Percentiles rank a stretch among this genome's conserved stretches.
phyloP scores from a whole-genome alignment of 176 grass and related monocot species.

The Ensete ventricosum region DNA sequence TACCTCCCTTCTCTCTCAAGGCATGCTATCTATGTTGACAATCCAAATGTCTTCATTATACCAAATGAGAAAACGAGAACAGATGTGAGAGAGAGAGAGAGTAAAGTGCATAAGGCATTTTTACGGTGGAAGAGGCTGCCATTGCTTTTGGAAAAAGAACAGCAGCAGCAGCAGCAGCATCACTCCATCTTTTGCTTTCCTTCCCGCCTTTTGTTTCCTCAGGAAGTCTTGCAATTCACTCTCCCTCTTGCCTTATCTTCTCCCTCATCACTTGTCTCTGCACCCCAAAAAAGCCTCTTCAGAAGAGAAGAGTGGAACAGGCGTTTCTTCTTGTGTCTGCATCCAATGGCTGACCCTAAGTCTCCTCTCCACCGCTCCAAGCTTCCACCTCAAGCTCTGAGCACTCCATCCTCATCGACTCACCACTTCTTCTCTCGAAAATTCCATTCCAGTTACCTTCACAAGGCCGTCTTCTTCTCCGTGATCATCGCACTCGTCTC shows the following conservation, averaged over 20 bases:
- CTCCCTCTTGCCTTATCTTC: neutral
- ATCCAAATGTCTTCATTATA: too few relatives aligned
- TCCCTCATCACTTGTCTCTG: neutral
- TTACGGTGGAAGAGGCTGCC: neutral
- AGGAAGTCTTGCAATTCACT: neutral
- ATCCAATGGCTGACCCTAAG: constrained; percentile 43
- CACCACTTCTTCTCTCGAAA: neutral
- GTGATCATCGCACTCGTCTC: constrained; percentile 51
- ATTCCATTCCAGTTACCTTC: constrained; percentile 26
- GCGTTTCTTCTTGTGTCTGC: neutral
- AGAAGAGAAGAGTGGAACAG: neutral
- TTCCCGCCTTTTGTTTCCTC: neutral
- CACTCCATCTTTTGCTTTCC: neutral
- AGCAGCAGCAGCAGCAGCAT: neutral
- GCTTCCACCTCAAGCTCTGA: constrained; percentile 23
- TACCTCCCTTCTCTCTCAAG: neutral
- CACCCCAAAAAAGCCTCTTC: neutral
- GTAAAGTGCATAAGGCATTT: neutral
- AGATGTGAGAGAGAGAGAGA: too few relatives aligned
- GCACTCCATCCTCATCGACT: neutral
- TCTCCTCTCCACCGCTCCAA: constrained; percentile 32
- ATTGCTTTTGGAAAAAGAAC: neutral
- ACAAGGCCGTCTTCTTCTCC: constrained; percentile 43
- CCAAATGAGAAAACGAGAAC: too few relatives aligned
- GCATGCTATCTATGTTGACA: neutral